Percentiles rank a stretch among this genome's conserved stretches.
Conservation (phyloP, 768 basidiomycete species). For the Hemileccinum rubropunctum region DNA sequence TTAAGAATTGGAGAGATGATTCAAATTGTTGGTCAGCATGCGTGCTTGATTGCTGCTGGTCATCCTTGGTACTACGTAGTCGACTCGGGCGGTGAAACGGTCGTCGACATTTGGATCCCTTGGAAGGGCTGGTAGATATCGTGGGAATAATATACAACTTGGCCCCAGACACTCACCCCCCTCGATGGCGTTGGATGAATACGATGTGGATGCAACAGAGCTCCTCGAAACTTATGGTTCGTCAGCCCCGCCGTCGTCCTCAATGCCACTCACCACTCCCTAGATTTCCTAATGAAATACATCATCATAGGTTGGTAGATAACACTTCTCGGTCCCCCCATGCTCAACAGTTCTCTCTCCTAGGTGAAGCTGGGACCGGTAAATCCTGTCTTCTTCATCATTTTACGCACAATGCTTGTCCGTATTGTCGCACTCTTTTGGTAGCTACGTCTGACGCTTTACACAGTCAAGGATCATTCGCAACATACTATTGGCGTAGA, state of each 20-base stretch:
- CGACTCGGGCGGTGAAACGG: conserved; percentile 56
- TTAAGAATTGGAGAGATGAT: conserved; percentile 60
- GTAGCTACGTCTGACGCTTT: conserved; percentile 5
- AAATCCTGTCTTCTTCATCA: conserved; percentile 97
- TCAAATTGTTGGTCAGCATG: conserved; percentile 81
- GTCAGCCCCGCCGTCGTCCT: conserved; percentile 12
- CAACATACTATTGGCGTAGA: conserved; percentile 99
- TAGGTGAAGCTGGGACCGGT: conserved; percentile 95
- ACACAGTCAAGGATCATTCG: conserved; percentile 90
- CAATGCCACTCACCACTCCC: conserved; percentile 14
- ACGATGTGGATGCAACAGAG: conserved; percentile 83
- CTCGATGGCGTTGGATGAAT: conserved; percentile 58
- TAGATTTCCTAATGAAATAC: conserved; percentile 99
- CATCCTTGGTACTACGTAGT: conserved; percentile 85
- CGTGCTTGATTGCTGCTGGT: conserved; percentile 77
- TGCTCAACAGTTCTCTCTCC: conserved; percentile 4
- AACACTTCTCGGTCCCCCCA: conserved; percentile 2
- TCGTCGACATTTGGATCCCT: conserved; percentile 83
- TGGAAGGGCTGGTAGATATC: conserved; percentile 81
- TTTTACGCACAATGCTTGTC: conserved; percentile 94
- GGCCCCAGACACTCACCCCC: not conserved
- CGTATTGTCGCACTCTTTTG: conserved; percentile 32
- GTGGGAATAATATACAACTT: conserved; percentile 21
- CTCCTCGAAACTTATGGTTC: conserved; percentile 91
- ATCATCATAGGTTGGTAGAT: conserved; percentile 80